Percentiles rank a stretch among this genome's conserved stretches.
Conservation (phyloP, 805 yeast genomes). For the Yarrowia yakushimensis region DNA sequence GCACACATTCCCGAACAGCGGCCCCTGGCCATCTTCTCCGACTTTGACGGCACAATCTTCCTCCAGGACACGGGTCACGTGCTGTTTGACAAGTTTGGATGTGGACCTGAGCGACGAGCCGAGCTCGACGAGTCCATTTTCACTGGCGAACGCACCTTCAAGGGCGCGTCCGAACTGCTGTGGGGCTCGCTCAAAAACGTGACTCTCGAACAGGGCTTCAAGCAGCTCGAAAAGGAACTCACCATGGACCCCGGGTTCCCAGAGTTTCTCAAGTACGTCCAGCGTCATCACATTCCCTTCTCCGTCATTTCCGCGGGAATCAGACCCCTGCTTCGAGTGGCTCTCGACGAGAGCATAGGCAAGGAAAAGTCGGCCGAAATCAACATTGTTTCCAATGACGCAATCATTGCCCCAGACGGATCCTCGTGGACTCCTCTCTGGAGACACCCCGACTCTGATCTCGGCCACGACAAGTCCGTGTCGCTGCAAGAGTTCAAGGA, state of each 20-base stretch:
- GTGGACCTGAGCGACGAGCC: slow-evolving; percentile 41
- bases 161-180: slow-evolving; percentile 44
- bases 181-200: slow-evolving; percentile 44
- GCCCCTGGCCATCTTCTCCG: slow-evolving; percentile 34
- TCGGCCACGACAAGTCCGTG: slow-evolving; percentile 46
- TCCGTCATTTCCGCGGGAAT: slow-evolving; percentile 46
- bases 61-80: slow-evolving; percentile 47
- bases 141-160: slow-evolving; percentile 39
- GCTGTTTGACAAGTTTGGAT: slow-evolving; percentile 44
- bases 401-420: slow-evolving; percentile 38
- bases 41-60: slow-evolving; percentile 47
- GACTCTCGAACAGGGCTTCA: slow-evolving; percentile 40
- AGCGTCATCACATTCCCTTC: slow-evolving; percentile 41
- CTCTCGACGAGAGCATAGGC: slow-evolving; percentile 43
- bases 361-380: slow-evolving; percentile 39
- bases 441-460: slow-evolving; percentile 42
- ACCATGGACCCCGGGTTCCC: slow-evolving; percentile 43
- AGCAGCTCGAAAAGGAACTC: slow-evolving; percentile 38
- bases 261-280: slow-evolving; percentile 40
- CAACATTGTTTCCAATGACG: slow-evolving; percentile 43
- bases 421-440: slow-evolving; percentile 41
- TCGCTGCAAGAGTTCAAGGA: slow-evolving; percentile 41
- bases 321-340: slow-evolving; percentile 43
- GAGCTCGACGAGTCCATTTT: slow-evolving; percentile 41
- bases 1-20: slow-evolving; percentile 26